A percentile compares a stretch with the other conserved stretches of the same genome.
phyloP scores from a whole-genome alignment of 768 basidiomycete species.

The Mycena olivaceomarginata region DNA sequence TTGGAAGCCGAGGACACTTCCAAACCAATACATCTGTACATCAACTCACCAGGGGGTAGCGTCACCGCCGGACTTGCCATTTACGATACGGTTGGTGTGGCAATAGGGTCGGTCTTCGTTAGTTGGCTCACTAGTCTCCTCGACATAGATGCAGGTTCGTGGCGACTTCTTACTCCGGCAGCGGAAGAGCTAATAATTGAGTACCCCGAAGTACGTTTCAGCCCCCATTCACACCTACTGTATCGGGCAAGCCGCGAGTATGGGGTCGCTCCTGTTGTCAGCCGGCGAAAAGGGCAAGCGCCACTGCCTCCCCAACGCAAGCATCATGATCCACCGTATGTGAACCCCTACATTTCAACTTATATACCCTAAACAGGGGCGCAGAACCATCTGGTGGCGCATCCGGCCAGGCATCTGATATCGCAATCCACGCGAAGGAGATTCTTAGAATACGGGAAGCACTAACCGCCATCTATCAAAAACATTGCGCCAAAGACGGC shows the following conservation, averaged over 20 bases:
- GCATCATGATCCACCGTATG: constrained; percentile 99
- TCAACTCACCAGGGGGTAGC: constrained; percentile 97
- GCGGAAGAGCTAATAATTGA: constrained; percentile 46
- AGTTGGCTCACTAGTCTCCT: constrained; percentile 12
- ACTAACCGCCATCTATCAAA: constrained; percentile 92
- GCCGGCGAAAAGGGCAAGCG: constrained; percentile 95
- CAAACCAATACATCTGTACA: constrained; percentile 97
- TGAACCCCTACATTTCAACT: constrained; percentile 49
- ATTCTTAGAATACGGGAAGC: constrained; percentile 92
- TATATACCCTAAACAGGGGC: constrained; percentile 34
- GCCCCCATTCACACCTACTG: constrained; percentile 98
- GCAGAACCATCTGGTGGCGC: constrained; percentile 98
- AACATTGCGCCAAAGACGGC: constrained; percentile 83
- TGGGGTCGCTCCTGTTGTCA: constrained; percentile 95
- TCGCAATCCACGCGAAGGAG: constrained; percentile 98
- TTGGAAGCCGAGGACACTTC: constrained; percentile 96
- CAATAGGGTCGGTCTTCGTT: background rate
- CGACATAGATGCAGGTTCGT: constrained; percentile 74
- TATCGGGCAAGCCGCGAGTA: constrained; percentile 95
- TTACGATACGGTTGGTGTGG: constrained; percentile 91
- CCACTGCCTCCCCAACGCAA: constrained; percentile 94
- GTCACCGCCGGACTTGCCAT: constrained; percentile 98
- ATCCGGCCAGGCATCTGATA: constrained; percentile 96
- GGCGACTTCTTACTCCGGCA: constrained; percentile 38
- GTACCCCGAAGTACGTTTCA: constrained; percentile 83